A percentile compares a stretch with the other conserved stretches of the same genome.
These are phyloP conservation scores for Eimeria zaria DNA, from an alignment of 169 alveolate genomes.

Conservation along the genomic window DNA sequence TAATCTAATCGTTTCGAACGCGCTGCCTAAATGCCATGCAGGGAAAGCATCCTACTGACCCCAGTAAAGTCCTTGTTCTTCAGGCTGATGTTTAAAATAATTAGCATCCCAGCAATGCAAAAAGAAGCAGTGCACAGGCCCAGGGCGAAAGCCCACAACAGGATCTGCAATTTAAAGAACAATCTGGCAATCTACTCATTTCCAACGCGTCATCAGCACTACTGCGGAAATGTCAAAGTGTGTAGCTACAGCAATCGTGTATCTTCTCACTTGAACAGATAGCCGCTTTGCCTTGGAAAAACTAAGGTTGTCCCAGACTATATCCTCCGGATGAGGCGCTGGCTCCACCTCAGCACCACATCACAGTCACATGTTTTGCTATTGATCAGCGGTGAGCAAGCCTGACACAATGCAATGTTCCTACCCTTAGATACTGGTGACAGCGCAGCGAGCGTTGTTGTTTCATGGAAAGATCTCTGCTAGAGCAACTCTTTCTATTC, in stretches of 20 bases:
- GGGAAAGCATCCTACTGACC: slow-evolving; percentile 2
- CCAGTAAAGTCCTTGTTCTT: slow-evolving; percentile 73
- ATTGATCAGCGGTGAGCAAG: background rate
- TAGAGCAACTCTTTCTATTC: background rate
- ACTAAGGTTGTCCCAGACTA: slow-evolving; percentile 70
- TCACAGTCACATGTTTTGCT: background rate
- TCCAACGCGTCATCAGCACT: background rate
- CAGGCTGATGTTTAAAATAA: slow-evolving; percentile 64
- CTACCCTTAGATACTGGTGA: background rate
- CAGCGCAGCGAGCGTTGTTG: background rate
- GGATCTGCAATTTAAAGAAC: slow-evolving; percentile 33
- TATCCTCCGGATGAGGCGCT: slow-evolving; percentile 73
- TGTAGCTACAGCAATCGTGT: background rate
- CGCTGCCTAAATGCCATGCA: background rate
- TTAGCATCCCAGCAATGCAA: slow-evolving; percentile 59
- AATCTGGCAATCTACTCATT: background rate
- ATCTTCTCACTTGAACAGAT: slow-evolving; percentile 31
- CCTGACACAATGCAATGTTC: background rate
- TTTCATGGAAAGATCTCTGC: background rate
- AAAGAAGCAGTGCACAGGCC: slow-evolving; percentile 63
- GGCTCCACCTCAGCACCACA: slow-evolving; percentile 78
- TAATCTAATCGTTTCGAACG: background rate
- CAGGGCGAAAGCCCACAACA: slow-evolving; percentile 71
- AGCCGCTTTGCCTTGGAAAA: slow-evolving; percentile 32
- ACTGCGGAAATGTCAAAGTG: background rate